phyloP scores from a whole-genome alignment of 1,139 yeast genomes.

The Candida labiduridarum region DNA sequence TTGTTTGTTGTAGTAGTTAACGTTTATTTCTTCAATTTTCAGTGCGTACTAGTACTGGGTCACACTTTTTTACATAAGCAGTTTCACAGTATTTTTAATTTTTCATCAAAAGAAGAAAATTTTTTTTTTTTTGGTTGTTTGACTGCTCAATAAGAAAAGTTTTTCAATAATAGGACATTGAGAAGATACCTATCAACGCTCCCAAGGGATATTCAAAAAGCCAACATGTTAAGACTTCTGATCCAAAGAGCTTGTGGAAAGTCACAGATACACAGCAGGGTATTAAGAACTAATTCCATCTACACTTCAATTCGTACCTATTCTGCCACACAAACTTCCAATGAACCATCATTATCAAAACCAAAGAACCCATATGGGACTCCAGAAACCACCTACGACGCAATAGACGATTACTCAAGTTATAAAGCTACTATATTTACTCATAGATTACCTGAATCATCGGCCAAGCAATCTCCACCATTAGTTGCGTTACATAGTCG shows the following conservation, averaged over 20 bases:
- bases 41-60: no score
- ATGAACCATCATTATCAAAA: not conserved
- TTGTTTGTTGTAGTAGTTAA: no score
- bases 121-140: not conserved
- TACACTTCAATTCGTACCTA: not conserved
- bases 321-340: not conserved
- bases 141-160: not conserved
- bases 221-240: slow-evolving; percentile 6
- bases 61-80: slow-evolving; percentile 1
- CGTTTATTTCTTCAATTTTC: not conserved
- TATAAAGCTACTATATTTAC: slow-evolving; percentile 47
- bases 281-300: not conserved
- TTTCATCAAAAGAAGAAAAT: not conserved
- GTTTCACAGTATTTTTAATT: not conserved
- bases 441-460: slow-evolving; percentile 51
- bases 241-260: slow-evolving; percentile 3
- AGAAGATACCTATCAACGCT: not conserved
- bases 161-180: not conserved
- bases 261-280: not conserved
- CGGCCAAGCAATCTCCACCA: slow-evolving; percentile 60
- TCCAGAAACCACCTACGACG: slow-evolving; percentile 33
- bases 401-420: slow-evolving; percentile 41
- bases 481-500: slow-evolving; percentile 82
- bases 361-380: slow-evolving; percentile 10
- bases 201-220: not conserved